Evolutionary conservation across 2,329 filamentous ascomycete species (phyloP).

Genomic region (Aspergillus nomiae): DNA sequence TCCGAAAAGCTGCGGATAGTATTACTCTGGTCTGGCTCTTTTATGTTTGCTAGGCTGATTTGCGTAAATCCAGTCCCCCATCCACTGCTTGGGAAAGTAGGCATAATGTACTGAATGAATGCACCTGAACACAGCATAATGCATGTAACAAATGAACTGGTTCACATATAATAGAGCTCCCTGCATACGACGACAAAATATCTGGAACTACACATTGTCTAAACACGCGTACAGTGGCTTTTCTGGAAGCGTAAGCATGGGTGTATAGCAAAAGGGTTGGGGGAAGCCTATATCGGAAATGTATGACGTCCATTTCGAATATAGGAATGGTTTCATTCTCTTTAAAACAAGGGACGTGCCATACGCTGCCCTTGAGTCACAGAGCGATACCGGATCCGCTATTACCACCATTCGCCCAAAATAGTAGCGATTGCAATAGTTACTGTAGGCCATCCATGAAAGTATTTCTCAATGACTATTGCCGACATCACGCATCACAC

Average conservation of each 20-base stretch:
- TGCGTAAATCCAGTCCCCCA: not conserved
- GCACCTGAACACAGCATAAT: not conserved
- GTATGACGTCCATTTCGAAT: too few species aligned
- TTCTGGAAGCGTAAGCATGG: too few species aligned
- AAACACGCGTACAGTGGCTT: too few species aligned
- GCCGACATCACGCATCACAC: not conserved
- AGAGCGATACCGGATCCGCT: not conserved
- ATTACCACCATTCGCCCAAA: not conserved
- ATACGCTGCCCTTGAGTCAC: not conserved
- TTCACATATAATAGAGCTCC: not conserved
- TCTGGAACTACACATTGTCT: too few species aligned
- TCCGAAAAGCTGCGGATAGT: conserved; percentile 8
- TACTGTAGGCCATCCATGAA: not conserved
- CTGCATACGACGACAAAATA: too few species aligned
- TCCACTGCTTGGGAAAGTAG: not conserved
- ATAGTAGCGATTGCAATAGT: not conserved
- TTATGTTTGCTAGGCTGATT: not conserved
- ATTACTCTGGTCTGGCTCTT: not conserved
- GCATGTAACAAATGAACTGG: not conserved
- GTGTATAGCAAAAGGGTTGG: too few species aligned
- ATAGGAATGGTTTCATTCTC: too few species aligned
- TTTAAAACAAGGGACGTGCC: not conserved
- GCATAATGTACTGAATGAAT: not conserved
- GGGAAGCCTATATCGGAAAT: too few species aligned
- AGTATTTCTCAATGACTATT: not conserved